Base-by-base conservation (phyloP, 805 yeast genomes). In the Zygosaccharomyces bailii region DNA sequence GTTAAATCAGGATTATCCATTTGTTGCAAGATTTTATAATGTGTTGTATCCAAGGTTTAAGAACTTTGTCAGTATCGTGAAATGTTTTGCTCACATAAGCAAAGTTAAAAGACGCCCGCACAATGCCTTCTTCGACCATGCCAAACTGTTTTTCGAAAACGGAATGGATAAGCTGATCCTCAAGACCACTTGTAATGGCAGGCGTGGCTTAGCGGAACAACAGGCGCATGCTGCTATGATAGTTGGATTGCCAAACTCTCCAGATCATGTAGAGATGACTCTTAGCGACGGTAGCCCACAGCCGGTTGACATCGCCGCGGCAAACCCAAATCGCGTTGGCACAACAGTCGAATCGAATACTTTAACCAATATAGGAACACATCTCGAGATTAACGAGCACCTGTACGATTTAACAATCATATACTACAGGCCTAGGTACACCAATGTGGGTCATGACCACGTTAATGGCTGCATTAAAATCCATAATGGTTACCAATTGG, bases 31-130 rank as follows among this genome's bases (percentile, higher is more conserved):
- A 11, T 71, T 84, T 14, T 62, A 74, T 8, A 72, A 85, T 50
- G 65, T 86, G 5, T 65, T 90, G 20, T 89, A 89, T 55, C 97
- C 97, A 2, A 70, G 97, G 42, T 88, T 78, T 56, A 69, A 80
- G 2, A 75, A 74, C 29, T 74, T 84, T 49, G 70, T 67, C 40
- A 78, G 79, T 52, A 67, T 75, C 1, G 66, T 82, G 4, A 62
- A 67, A 1, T 70, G 72, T 9, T 53, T 60, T 33, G 56, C 57
- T 1, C 40, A 49, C 16, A 30, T 53, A n/a, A 51, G 48, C 23
- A 43, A 55, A 21, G 53, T 76, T 8, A 66, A 68, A 31, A 54
- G 53, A 5, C 50, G 60, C 17, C 53, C 54, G 17, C 53, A 50
- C 1, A 37, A 56, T 11, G 44, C 56, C 3, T 45, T 53, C 11